phyloP scores from a whole-genome alignment of 768 basidiomycete genomes.

The Coprinopsis marcescibilis region DNA sequence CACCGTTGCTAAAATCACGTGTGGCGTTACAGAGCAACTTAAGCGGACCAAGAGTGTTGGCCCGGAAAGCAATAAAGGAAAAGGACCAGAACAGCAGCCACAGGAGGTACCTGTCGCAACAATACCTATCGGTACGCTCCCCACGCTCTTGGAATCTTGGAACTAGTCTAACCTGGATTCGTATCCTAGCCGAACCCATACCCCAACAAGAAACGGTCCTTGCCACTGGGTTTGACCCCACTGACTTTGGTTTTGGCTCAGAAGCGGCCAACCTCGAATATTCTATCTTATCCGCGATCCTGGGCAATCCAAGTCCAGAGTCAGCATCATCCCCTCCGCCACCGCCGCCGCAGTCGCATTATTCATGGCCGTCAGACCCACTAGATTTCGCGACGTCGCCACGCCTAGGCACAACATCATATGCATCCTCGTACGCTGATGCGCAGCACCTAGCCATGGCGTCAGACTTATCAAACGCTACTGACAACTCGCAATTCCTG shows the following conservation, averaged over 20 bases:
- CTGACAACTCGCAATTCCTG: conserved; percentile 35
- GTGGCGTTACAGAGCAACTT: conserved; percentile 36
- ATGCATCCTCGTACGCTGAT: conserved; percentile 30
- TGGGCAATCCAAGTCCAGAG: conserved; percentile 69
- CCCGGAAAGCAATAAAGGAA: conserved; percentile 32
- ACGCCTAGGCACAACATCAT: conserved; percentile 24
- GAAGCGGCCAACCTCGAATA: conserved; percentile 94
- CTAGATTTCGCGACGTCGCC: conserved; percentile 34
- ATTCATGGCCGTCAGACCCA: conserved; percentile 40
- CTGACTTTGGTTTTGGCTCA: conserved; percentile 65
- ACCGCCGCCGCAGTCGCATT: conserved; percentile 25
- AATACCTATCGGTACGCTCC: conserved; percentile 19
- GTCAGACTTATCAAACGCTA: conserved; percentile 29
- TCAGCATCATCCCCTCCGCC: conserved; percentile 40
- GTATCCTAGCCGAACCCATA: conserved; percentile 42
- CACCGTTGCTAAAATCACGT: conserved; percentile 29
- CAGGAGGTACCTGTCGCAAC: conserved; percentile 16
- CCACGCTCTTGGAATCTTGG: conserved; percentile 5
- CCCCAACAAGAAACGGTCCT: conserved; percentile 55
- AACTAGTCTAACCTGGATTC: no score
- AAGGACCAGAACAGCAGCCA: conserved; percentile 27
- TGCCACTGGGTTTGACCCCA: conserved; percentile 54
- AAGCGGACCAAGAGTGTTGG: conserved; percentile 37
- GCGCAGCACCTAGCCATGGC: conserved; percentile 32
- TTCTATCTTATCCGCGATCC: conserved; percentile 87